These are phyloP conservation scores for Chrysoporthe deuterocubensis DNA, from an alignment of 2,329 filamentous ascomycete species.

Conservation along the genomic window DNA sequence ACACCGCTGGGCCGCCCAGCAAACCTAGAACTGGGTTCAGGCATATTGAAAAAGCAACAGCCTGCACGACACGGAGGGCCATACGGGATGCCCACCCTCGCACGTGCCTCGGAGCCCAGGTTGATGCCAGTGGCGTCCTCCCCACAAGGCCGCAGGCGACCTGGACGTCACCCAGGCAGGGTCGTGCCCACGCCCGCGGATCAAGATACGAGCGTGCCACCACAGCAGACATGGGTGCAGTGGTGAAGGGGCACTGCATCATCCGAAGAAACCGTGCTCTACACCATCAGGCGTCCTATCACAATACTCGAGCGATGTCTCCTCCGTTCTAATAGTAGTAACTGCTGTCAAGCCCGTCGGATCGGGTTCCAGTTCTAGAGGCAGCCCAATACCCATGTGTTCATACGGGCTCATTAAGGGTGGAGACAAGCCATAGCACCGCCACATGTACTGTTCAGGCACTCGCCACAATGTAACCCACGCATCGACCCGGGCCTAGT, in stretches of 20 bases:
- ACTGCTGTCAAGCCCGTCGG: too few relatives aligned
- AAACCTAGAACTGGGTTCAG: background rate
- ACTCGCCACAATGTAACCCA: background rate
- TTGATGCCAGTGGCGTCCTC: background rate
- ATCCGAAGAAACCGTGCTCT: too few relatives aligned
- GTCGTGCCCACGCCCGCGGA: background rate
- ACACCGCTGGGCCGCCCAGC: background rate
- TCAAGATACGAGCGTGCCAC: background rate
- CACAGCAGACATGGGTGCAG: background rate
- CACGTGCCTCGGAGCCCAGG: background rate
- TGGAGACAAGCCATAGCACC: constrained; percentile 1
- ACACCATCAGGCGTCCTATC: background rate
- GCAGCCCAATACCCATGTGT: background rate
- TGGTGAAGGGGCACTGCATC: background rate
- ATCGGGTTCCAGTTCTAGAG: background rate
- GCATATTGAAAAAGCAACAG: background rate
- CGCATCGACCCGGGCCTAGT: background rate
- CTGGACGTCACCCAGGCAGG: background rate
- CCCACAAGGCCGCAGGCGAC: background rate
- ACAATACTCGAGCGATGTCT: too few relatives aligned
- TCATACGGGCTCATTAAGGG: too few relatives aligned
- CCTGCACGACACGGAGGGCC: background rate
- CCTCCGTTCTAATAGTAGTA: too few relatives aligned
- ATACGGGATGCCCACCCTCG: background rate
- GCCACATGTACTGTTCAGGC: background rate